Conservation (phyloP, 169 alveolate species). For the Eimeria nieschulzi region DNA sequence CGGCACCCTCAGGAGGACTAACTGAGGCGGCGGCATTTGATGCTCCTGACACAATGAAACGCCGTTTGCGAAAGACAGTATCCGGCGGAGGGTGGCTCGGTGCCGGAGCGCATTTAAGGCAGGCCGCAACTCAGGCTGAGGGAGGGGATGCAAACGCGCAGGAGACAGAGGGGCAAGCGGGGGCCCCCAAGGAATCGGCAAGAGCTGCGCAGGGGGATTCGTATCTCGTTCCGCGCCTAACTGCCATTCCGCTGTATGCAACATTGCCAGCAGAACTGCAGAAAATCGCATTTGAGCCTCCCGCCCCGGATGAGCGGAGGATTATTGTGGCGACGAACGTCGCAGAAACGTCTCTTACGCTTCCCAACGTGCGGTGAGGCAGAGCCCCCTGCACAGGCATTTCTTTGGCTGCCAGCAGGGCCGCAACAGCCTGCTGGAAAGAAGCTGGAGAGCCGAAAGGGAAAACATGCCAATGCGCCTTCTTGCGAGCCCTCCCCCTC, state of each 20-base stretch:
- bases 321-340: constrained; percentile 98
- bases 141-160: background rate
- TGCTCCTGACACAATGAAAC: constrained; percentile 30
- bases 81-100: constrained; percentile 63
- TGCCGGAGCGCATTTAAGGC: constrained; percentile 31
- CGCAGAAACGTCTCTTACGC: constrained; percentile 99
- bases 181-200: background rate
- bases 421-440: no score
- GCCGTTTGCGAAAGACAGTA: constrained; percentile 6
- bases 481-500: no score
- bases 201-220: background rate
- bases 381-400: background rate
- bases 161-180: constrained; percentile 21
- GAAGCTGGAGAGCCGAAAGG: no score
- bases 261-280: constrained; percentile 75
- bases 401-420: no score
- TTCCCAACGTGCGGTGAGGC: constrained; percentile 94
- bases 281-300: constrained; percentile 83
- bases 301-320: constrained; percentile 92
- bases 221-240: constrained; percentile 22
- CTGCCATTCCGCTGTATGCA: constrained; percentile 78
- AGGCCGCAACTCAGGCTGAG: background rate
- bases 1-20: background rate
- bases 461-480: no score
- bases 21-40: background rate